These are phyloP conservation scores for Chrysanthemum lavandulifolium DNA, from an alignment of 129 eudicot genomes.

Conservation along the genomic window DNA sequence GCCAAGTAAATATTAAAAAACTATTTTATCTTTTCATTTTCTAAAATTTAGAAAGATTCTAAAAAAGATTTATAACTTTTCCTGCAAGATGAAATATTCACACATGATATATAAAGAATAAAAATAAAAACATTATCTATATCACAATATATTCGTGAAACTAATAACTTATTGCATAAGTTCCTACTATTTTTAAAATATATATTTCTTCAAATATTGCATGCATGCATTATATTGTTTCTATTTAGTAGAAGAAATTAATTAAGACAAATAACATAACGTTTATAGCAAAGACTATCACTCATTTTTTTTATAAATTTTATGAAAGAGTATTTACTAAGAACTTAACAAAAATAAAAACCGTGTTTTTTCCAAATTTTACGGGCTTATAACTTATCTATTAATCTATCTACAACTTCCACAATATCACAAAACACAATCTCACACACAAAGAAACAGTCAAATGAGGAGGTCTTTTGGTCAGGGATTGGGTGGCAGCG, in stretches of 20 bases:
- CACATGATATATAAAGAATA: neutral
- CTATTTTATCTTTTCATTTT: neutral
- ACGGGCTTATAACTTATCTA: neutral
- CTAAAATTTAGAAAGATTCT: neutral
- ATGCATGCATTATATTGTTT: no score
- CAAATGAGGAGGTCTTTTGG: conserved; percentile 32
- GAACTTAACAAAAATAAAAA: neutral
- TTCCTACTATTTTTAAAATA: neutral
- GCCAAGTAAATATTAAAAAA: neutral
- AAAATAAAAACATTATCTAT: neutral
- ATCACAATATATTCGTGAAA: neutral
- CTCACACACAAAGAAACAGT: neutral
- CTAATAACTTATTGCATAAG: neutral
- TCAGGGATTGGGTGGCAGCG: conserved; percentile 29
- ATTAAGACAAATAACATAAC: neutral
- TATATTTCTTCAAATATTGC: no score
- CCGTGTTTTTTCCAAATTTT: neutral
- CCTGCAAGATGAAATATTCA: neutral
- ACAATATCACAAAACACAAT: neutral
- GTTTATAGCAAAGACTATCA: no score
- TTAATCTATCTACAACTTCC: neutral
- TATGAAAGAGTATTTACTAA: neutral
- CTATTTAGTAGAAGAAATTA: neutral
- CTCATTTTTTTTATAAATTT: no score
- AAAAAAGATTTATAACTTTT: neutral